Conservation (phyloP, 1,284 basidiomycete species). For the Cryptococcus neoformans region DNA sequence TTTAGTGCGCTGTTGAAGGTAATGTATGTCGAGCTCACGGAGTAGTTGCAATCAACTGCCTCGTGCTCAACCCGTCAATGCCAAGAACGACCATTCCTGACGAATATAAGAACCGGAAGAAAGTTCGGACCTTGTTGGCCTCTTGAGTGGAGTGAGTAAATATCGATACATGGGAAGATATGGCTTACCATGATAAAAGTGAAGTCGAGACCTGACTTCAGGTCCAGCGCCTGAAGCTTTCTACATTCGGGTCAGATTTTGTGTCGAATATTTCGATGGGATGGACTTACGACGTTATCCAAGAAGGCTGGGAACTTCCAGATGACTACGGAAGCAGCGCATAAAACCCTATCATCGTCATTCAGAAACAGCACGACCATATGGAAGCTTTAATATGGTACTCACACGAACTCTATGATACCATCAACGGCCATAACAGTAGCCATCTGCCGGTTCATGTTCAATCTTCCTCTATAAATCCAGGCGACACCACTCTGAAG, state of each 20-base stretch:
- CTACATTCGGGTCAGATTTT: conserved; percentile 7
- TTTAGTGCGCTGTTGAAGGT: neutral
- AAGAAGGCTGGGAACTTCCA: conserved; percentile 30
- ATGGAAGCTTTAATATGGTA: neutral
- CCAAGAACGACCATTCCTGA: conserved; percentile 20
- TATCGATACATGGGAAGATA: conserved; percentile 42
- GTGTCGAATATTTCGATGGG: neutral
- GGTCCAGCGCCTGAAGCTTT: conserved; percentile 33
- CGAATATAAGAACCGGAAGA: conserved; percentile 26
- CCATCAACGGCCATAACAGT: conserved; percentile 17
- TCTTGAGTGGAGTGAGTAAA: conserved; percentile 75
- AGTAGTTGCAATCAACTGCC: conserved; percentile 14
- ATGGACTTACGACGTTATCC: conserved; percentile 22
- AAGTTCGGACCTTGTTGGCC: conserved; percentile 32
- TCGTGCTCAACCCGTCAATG: conserved; percentile 22
- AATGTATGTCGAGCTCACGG: conserved; percentile 8
- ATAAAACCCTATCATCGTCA: conserved; percentile 15
- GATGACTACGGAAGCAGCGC: conserved; percentile 21
- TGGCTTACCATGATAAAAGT: conserved; percentile 31
- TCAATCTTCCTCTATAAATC: conserved; percentile 16
- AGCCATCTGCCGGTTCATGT: conserved; percentile 12
- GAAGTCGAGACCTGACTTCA: conserved; percentile 29
- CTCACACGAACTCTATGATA: conserved; percentile 23
- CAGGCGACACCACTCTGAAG: conserved; percentile 15
- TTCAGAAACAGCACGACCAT: neutral